phyloP scores from a whole-genome alignment of 169 alveolate species.

The Plasmodium vivax region DNA sequence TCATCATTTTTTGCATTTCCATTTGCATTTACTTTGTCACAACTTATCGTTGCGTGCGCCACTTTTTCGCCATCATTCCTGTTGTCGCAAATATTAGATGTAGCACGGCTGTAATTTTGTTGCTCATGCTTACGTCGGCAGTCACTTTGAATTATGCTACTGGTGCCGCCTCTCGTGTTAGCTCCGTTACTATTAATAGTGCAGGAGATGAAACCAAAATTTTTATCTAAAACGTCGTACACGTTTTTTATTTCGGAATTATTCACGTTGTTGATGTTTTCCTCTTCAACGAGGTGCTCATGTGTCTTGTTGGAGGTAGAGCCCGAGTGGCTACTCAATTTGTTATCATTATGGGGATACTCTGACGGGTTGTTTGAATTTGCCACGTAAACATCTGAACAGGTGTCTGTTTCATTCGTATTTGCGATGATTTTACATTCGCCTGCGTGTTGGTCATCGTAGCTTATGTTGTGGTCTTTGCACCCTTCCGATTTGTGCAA shows the following conservation, averaged over 20 bases:
- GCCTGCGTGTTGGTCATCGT: not conserved
- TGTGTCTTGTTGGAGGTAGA: not conserved
- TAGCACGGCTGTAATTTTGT: not conserved
- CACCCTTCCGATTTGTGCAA: not conserved
- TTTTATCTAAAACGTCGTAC: not conserved
- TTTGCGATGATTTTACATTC: not conserved
- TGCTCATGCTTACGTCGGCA: not conserved
- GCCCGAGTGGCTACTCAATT: not conserved
- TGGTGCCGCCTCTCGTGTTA: not conserved
- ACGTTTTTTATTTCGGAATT: not conserved
- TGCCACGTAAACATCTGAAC: not conserved
- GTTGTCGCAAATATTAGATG: not conserved
- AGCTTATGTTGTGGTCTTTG: not conserved
- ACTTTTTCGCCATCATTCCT: not conserved
- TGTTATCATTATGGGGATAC: not conserved
- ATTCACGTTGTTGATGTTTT: not conserved
- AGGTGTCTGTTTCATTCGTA: not conserved
- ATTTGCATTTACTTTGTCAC: not conserved
- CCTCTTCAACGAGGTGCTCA: not conserved
- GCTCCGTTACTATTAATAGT: not conserved
- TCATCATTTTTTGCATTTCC: constrained; percentile 2
- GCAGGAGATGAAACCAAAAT: not conserved
- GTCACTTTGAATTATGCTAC: not conserved
- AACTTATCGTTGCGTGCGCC: not conserved
- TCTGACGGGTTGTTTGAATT: not conserved